phyloP scores from a whole-genome alignment of 805 yeast genomes.

The Saturnispora diversa region DNA sequence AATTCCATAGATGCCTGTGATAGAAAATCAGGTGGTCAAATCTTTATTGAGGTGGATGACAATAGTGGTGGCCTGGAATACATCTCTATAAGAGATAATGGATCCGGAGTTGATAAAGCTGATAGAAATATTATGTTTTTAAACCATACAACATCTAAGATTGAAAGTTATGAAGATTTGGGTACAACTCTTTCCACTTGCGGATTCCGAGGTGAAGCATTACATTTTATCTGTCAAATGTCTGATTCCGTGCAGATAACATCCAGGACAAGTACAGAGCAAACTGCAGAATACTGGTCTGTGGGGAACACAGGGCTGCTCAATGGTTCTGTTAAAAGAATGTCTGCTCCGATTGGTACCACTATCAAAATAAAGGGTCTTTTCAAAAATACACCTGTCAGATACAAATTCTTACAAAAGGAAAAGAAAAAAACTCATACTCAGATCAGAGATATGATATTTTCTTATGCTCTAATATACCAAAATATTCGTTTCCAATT shows the following conservation, averaged over 20 bases:
- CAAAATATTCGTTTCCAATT: slow-evolving; percentile 28
- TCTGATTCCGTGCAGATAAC: slow-evolving; percentile 26
- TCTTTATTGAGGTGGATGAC: slow-evolving; percentile 33
- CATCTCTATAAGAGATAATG: slow-evolving; percentile 33
- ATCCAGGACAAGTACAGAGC: slow-evolving; percentile 27
- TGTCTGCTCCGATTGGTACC: slow-evolving; percentile 32
- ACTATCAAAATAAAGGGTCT: slow-evolving; percentile 28
- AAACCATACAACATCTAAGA: slow-evolving; percentile 37
- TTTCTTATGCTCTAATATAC: slow-evolving; percentile 28
- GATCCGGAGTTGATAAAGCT: slow-evolving; percentile 29
- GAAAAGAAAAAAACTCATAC: slow-evolving; percentile 23
- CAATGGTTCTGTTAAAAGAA: slow-evolving; percentile 14
- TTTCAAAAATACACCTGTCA: slow-evolving; percentile 29
- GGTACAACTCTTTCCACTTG: slow-evolving; percentile 25
- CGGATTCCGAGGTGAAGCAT: slow-evolving; percentile 47
- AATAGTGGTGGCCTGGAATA: slow-evolving; percentile 31
- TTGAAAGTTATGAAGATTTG: slow-evolving; percentile 27
- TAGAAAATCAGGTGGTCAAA: slow-evolving; percentile 12
- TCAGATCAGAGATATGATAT: slow-evolving; percentile 21
- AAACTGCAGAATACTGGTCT: slow-evolving; percentile 31
- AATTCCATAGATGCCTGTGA: slow-evolving; percentile 33
- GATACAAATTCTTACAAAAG: slow-evolving; percentile 26
- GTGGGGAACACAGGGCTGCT: slow-evolving; percentile 27
- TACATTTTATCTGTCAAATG: slow-evolving; percentile 32
- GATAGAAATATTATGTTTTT: slow-evolving; percentile 32